Base-by-base conservation (phyloP, 148 eudicot species). In the Fallopia convolvulus region DNA sequence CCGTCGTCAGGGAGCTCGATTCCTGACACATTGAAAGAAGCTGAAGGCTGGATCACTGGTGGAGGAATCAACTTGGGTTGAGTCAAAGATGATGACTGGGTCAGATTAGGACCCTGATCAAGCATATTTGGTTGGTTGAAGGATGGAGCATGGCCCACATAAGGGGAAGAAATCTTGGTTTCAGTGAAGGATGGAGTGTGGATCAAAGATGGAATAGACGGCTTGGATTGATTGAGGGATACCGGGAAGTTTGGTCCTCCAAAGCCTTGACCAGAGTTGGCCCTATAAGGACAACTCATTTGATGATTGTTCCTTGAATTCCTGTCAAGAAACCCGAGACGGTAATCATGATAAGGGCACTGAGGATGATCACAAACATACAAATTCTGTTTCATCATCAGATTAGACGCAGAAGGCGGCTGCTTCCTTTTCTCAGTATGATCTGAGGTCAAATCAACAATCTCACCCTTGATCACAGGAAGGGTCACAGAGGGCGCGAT, bases 381-480 rank as follows among this genome's bases (percentile, higher is more conserved):
- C n/a, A 77, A 61, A 33, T 79, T 83, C n/a, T 70, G 73, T 41
- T 82, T 82, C 46, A 75, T 73, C 33, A 66, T 53, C 32, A 77
- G 73, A n/a, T 83, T 78, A 9, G 86, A 39, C 6, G 72, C 86
- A 30, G 82, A 73, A 0, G 86, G 52, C 6, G 85, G 84, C 17
- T 84, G 84, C 80, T 88, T 88, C 83, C 91, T 81, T 78, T 88
- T 88, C 41, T 81, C 85, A 12, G 49, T 12, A 52, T 77, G 79
- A 75, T 85, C 85, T 40, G 49, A 53, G 8, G 77, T 77, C 23
- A 50, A 61, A 53, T 83, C 85, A 17, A 88, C 58, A 32, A 79
- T 75, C 79, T 88, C 89, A 76, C 88, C 91, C 81, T 88, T 88
- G 78, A 86, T 71, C n/a, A 70, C 77, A 48, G 79, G 80, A 56